Percentiles rank a stretch among this genome's conserved stretches.
Conservation (phyloP, 2,329 filamentous ascomycete genomes). For the Aspergillus niger region DNA sequence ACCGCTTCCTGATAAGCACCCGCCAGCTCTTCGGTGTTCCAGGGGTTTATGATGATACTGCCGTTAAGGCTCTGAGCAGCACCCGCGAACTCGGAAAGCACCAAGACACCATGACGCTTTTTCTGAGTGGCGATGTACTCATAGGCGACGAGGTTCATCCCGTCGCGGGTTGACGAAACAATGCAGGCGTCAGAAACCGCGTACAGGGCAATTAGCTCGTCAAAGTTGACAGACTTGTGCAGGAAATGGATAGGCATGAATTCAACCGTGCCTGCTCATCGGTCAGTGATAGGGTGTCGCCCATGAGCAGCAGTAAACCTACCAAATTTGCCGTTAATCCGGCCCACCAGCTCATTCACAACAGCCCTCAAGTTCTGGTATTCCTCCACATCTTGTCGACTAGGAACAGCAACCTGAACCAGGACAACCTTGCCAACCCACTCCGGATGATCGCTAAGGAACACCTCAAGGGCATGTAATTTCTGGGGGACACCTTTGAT, state of each 20-base stretch:
- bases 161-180: constrained; percentile 92
- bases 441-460: constrained; percentile 93
- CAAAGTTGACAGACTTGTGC: constrained; percentile 92
- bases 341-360: constrained; percentile 93
- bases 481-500: constrained; percentile 99
- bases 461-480: constrained; percentile 92
- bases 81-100: constrained; percentile 94
- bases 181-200: constrained; percentile 89
- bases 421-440: constrained; percentile 98
- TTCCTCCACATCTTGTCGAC: constrained; percentile 92
- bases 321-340: constrained; percentile 79
- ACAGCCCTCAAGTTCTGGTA: constrained; percentile 95
- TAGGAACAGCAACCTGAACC: constrained; percentile 93
- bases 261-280: constrained; percentile 73
- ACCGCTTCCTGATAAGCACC: constrained; percentile 95
- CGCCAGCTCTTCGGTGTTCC: constrained; percentile 95
- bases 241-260: constrained; percentile 99
- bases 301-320: constrained; percentile 4
- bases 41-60: constrained; percentile 92
- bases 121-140: constrained; percentile 96
- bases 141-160: constrained; percentile 98
- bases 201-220: constrained; percentile 92
- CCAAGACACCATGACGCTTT: constrained; percentile 87
- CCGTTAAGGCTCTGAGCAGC: constrained; percentile 94
- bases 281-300: constrained; percentile 15